Evolutionary conservation across 768 basidiomycete species (phyloP).

Genomic region (Tricholoma sp.): DNA sequence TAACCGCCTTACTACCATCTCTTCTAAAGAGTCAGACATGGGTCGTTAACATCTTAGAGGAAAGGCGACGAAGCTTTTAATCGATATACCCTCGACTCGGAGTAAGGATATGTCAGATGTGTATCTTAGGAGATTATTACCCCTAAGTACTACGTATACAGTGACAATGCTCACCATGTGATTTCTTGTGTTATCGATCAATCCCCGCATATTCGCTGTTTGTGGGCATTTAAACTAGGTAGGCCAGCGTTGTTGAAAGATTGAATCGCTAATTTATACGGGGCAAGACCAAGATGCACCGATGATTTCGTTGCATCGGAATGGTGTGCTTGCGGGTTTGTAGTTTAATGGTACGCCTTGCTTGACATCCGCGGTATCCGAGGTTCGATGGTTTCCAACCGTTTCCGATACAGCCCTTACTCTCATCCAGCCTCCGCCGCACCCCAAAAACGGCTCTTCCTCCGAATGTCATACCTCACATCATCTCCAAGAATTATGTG

Average conservation of each 20-base stretch:
- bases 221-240: neutral
- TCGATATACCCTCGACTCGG: neutral
- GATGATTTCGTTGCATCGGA: constrained; percentile 17
- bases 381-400: neutral
- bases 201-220: too few species aligned
- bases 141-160: too few species aligned
- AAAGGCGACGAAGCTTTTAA: neutral
- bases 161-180: neutral
- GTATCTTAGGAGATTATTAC: too few species aligned
- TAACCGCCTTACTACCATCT: constrained; percentile 29
- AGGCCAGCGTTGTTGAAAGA: neutral
- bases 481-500: constrained; percentile 83
- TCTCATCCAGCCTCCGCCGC: constrained; percentile 15
- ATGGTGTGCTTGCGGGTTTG: constrained; percentile 25
- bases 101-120: too few species aligned
- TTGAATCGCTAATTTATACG: neutral
- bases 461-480: constrained; percentile 85
- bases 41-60: neutral
- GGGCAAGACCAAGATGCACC: neutral
- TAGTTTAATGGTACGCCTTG: neutral
- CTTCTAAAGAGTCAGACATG: constrained; percentile 14
- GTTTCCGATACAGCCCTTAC: constrained; percentile 12
- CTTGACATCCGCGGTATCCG: neutral
- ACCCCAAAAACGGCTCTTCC: constrained; percentile 57
- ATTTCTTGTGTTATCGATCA: neutral